Evolutionary conservation across 495 filamentous ascomycete genomes (phyloP), one percentile per base, ranked within the genome.

Genomic region (Aspergillus bertholletiae): DNA sequence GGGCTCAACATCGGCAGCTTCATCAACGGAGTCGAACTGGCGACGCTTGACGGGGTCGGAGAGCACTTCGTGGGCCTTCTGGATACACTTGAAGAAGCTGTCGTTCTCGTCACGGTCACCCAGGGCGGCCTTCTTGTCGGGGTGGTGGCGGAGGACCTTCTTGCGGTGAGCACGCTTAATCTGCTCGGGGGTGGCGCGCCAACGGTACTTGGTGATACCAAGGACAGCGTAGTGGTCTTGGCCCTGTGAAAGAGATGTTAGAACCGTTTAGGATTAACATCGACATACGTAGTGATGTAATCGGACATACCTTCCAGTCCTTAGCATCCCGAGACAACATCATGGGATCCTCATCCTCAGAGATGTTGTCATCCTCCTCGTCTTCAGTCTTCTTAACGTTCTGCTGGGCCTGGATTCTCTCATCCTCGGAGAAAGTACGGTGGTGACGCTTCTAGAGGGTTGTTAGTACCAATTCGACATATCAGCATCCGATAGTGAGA

Each of bases 11-110:
- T 97, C 88, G 56, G 95, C 94, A 59, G 80, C 84, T 74, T 96
- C 91, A 68, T 98, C 94, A 21, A 97, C 91, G 47, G 90, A 96
- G 71, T 98, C 94, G 75, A 87, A 98, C 74, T 98, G 94, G 37
- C 93, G 87, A 55, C 95, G 90, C 76, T 90, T 96, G 68, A 84
- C 79, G 37, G 94, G 92, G 78, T 98, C 94, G 37, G 88, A 80
- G 17, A 98, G 88, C 51, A 97, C 79, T 68, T 98, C 94, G 64
- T 86, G 93, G 55, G 94, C 94, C 72, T 96, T 96, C 79, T 98
- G 94, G 71, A 98, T 98, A 74, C 94, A 98, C 82, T 98, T 98
- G 87, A 98, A 98, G 82, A 98, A 98, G 63, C 86, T 88, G 74
- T 98, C 94, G 75, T 96, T 92, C 73, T 98, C 92, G 59, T 85